Conservation (phyloP, 305 asterid species). For the Fraxinus albicans region DNA sequence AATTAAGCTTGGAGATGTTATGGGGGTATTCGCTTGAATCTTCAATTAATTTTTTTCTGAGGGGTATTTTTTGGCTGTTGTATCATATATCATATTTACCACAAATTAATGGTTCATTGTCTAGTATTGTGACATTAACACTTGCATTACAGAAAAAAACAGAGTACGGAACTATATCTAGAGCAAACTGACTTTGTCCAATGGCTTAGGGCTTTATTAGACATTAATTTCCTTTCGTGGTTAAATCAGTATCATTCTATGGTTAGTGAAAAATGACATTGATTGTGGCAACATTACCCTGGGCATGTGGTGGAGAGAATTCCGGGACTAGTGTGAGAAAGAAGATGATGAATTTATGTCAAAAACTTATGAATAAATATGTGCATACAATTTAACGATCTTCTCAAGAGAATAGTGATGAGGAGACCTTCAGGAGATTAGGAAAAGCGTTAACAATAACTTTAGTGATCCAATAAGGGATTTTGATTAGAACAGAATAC, state of each 20-base stretch:
- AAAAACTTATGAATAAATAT: background rate
- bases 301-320: background rate
- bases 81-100: background rate
- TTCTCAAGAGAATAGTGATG: background rate
- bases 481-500: background rate
- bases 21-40: conserved; percentile 68
- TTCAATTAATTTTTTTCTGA: background rate
- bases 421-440: background rate
- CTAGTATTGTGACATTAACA: background rate
- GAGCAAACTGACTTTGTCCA: background rate
- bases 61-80: background rate
- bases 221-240: background rate
- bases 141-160: background rate
- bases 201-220: background rate
- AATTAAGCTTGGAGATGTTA: conserved; percentile 77
- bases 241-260: background rate
- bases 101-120: background rate
- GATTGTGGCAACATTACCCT: background rate
- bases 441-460: background rate
- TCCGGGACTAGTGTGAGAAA: background rate
- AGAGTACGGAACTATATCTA: background rate
- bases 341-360: background rate
- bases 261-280: background rate
- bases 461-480: background rate
- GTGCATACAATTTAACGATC: background rate